phyloP scores from a whole-genome alignment of 805 yeast species.

The Scheffersomyces ergatensis region DNA sequence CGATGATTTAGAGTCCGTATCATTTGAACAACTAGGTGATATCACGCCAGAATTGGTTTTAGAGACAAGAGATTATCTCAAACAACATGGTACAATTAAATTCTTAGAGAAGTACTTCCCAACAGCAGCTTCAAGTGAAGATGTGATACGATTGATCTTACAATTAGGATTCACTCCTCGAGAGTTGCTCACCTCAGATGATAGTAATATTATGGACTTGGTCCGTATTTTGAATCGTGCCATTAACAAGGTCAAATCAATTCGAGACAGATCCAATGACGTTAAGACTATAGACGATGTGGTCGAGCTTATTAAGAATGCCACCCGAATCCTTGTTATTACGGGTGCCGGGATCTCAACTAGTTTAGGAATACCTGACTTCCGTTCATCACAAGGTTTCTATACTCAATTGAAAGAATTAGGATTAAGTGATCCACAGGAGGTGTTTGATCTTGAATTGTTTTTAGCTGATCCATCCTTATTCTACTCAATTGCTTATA shows the following conservation, averaged over 20 bases:
- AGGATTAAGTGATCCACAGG: conserved; percentile 43
- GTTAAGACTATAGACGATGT: conserved; percentile 62
- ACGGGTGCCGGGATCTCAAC: conserved; percentile 49
- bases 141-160: conserved; percentile 54
- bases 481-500: conserved; percentile 42
- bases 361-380: conserved; percentile 44
- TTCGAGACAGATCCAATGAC: conserved; percentile 53
- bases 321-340: conserved; percentile 42
- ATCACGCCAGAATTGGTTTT: conserved; percentile 10
- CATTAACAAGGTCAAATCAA: conserved; percentile 56
- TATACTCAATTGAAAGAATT: conserved; percentile 51
- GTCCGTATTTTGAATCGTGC: conserved; percentile 59
- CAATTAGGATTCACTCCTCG: conserved; percentile 58
- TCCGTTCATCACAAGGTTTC: conserved; percentile 56
- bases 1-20: conserved; percentile 8
- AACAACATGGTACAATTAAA: conserved; percentile 53
- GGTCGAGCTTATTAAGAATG: conserved; percentile 47
- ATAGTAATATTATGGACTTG: conserved; percentile 45
- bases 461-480: conserved; percentile 37
- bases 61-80: conserved; percentile 46
- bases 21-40: conserved; percentile 3
- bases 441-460: conserved; percentile 39
- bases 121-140: conserved; percentile 54
- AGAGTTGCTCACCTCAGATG: conserved; percentile 24
- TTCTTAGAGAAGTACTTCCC: conserved; percentile 67